Conservation (phyloP, 2,329 filamentous ascomycete species). For the Pestalotiopsis sp. region DNA sequence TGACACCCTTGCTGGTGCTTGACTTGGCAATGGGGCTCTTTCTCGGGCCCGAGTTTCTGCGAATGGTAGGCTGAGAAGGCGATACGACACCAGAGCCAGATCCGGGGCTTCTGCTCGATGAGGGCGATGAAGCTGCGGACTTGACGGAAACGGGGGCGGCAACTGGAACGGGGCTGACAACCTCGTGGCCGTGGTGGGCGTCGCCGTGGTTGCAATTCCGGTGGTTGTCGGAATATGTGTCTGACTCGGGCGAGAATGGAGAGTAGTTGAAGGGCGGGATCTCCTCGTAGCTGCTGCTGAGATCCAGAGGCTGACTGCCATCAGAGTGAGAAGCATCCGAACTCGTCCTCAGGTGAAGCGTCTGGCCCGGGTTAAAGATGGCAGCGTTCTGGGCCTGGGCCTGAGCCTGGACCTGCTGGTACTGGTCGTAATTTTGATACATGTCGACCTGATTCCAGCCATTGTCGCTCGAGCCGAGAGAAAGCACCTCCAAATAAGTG, state of each 20-base stretch:
- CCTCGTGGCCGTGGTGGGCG: constrained; percentile 51
- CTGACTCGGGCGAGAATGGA: constrained; percentile 82
- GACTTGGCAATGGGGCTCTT: constrained; percentile 78
- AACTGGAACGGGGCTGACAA: constrained; percentile 68
- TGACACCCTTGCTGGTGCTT: constrained; percentile 73
- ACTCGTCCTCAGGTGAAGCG: constrained; percentile 81
- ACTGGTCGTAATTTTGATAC: constrained; percentile 71
- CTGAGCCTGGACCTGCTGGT: constrained; percentile 40
- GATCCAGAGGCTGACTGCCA: constrained; percentile 61
- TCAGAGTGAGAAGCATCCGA: constrained; percentile 84
- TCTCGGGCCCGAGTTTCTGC: constrained; percentile 69
- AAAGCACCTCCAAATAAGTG: constrained; percentile 83
- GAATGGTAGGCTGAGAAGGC: constrained; percentile 58
- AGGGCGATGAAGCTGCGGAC: constrained; percentile 43
- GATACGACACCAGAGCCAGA: constrained; percentile 64
- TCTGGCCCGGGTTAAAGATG: constrained; percentile 92
- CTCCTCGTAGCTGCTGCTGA: constrained; percentile 80
- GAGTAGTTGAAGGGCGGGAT: constrained; percentile 68
- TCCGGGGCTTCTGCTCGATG: constrained; percentile 61
- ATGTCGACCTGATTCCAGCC: constrained; percentile 84
- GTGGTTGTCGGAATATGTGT: constrained; percentile 69
- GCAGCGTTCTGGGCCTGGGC: constrained; percentile 58
- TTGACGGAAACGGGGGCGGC: constrained; percentile 73
- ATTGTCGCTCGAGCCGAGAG: constrained; percentile 80
- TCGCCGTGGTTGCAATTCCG: constrained; percentile 65